A percentile compares a stretch with the other conserved stretches of the same genome.
Conservation (phyloP, 164 flowering plant genomes). For the Vitis cinerea region DNA sequence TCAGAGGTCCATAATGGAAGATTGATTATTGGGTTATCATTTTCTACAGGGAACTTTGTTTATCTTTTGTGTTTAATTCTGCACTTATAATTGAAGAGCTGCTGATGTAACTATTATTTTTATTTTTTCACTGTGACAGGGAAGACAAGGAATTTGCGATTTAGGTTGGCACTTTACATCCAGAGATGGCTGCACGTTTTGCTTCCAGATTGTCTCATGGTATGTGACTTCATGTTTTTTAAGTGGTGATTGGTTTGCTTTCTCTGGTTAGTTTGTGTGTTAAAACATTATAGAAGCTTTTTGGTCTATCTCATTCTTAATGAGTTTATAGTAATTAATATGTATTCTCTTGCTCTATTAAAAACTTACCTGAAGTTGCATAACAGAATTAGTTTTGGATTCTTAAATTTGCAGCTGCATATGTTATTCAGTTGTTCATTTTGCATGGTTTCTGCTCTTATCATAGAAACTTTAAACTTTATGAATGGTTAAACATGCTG, state of each 20-base stretch:
- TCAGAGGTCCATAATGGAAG: not conserved
- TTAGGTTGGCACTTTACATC: not conserved
- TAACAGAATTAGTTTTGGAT: too few relatives aligned
- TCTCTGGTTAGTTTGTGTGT: too few relatives aligned
- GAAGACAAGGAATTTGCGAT: not conserved
- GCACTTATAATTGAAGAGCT: not conserved
- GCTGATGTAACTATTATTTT: not conserved
- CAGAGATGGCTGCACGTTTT: slow-evolving; percentile 22
- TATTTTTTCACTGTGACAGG: not conserved
- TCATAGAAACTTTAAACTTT: too few relatives aligned
- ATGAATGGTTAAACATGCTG: too few relatives aligned
- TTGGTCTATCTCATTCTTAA: too few relatives aligned
- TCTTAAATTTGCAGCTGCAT: too few relatives aligned
- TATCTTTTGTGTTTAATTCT: not conserved
- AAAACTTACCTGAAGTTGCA: too few relatives aligned
- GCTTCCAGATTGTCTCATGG: slow-evolving; percentile 23
- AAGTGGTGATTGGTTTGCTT: not conserved
- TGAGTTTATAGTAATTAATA: too few relatives aligned
- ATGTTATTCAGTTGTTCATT: too few relatives aligned
- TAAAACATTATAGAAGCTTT: too few relatives aligned
- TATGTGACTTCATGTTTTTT: slow-evolving; percentile 10
- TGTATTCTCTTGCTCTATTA: too few relatives aligned
- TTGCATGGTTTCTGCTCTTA: too few relatives aligned
- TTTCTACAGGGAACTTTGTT: not conserved
- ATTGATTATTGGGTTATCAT: not conserved